phyloP scores from a whole-genome alignment of 2,329 filamentous ascomycete species.

The Oidium heveae region DNA sequence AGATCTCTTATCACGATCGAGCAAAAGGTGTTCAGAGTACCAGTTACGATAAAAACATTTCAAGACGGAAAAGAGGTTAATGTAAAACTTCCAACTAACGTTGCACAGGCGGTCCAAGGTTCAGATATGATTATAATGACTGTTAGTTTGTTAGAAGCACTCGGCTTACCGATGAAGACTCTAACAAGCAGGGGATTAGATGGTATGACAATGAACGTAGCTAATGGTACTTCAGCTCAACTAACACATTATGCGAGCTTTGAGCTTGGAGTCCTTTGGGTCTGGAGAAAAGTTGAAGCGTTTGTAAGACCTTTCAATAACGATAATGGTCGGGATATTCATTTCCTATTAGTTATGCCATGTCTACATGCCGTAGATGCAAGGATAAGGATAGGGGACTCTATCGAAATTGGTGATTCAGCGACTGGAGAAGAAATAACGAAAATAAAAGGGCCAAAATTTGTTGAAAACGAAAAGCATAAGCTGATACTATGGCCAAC shows the following conservation, averaged over 20 bases:
- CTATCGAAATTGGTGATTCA: not conserved
- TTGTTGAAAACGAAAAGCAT: not conserved
- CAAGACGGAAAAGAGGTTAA: too few relatives aligned
- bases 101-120: too few relatives aligned
- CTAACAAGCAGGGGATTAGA: not conserved
- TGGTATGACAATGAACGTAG: not conserved
- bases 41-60: too few relatives aligned
- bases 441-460: not conserved
- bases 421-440: not conserved
- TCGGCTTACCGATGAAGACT: not conserved
- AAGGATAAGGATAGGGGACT: not conserved
- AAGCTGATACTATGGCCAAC: not conserved
- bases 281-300: too few relatives aligned
- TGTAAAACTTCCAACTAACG: too few relatives aligned
- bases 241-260: not conserved
- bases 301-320: not conserved
- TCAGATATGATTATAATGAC: not conserved
- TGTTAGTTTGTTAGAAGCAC: not conserved
- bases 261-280: not conserved
- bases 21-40: too few relatives aligned
- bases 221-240: not conserved
- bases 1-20: too few relatives aligned
- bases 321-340: not conserved
- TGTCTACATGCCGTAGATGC: not conserved
- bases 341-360: not conserved